phyloP scores from a whole-genome alignment of 371 early-diverging fungal species.

The Rhizopus sp. region DNA sequence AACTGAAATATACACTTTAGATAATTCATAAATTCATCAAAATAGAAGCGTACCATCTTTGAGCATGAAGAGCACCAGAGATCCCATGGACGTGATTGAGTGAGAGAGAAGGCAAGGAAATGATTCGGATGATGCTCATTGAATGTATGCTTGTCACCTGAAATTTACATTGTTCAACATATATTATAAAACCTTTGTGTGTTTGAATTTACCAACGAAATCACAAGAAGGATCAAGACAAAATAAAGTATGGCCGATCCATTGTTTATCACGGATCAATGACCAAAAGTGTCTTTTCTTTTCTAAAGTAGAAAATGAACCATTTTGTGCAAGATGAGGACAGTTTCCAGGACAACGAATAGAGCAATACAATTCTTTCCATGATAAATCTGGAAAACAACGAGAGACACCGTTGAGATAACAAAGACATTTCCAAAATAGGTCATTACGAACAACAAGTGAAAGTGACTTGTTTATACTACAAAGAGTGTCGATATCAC shows the following conservation, averaged over 20 bases:
- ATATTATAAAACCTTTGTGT: not conserved
- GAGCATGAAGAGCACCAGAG: no score
- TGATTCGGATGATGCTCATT: no score
- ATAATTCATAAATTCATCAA: no score
- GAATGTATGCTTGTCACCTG: no score
- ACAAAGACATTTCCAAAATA: slow-evolving; percentile 19
- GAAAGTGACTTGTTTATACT: slow-evolving; percentile 1
- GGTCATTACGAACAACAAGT: not conserved
- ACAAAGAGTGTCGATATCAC: not conserved
- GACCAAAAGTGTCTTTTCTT: slow-evolving; percentile 15
- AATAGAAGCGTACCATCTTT: no score
- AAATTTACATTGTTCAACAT: no score
- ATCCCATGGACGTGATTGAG: no score
- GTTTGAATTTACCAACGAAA: slow-evolving; percentile 5
- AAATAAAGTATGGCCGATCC: not conserved
- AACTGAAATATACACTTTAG: no score
- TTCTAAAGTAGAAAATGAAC: not conserved
- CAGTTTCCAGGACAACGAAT: slow-evolving; percentile 6
- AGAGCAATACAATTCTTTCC: slow-evolving; percentile 13
- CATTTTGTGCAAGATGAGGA: slow-evolving; percentile 3
- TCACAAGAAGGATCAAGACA: slow-evolving; percentile 11
- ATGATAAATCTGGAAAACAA: slow-evolving; percentile 11
- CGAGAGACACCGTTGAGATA: slow-evolving; percentile 10
- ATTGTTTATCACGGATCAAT: not conserved
- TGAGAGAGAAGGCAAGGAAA: no score